Evolutionary conservation across 139 green algal species (phyloP).

Genomic region (Eudorina sp.): DNA sequence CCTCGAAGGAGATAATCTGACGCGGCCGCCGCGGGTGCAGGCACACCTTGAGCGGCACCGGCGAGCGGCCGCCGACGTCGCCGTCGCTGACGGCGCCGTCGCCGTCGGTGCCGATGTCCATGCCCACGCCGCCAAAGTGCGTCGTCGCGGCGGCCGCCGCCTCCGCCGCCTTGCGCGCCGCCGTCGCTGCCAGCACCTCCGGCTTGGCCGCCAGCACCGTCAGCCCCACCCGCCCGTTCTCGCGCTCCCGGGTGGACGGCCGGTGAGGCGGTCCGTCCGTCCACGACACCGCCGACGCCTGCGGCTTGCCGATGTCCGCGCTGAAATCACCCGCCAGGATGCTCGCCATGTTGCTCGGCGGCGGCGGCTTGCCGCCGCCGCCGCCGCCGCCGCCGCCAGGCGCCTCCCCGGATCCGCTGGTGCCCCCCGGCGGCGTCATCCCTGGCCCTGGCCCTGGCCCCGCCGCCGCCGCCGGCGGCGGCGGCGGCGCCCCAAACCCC

Average conservation of each 20-base stretch:
- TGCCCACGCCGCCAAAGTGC: not conserved
- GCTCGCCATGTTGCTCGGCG: constrained; percentile 13
- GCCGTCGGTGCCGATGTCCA: constrained; percentile 1
- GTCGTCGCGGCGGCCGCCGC: not conserved
- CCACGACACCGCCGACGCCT: not conserved
- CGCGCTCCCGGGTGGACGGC: constrained; percentile 63
- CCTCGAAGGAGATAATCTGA: constrained; percentile 78
- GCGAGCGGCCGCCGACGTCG: not conserved
- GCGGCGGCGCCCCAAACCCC: not conserved
- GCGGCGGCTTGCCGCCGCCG: not conserved
- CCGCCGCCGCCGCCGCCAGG: not conserved
- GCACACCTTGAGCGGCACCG: constrained; percentile 52
- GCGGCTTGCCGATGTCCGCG: constrained; percentile 23
- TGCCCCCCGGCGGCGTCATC: not conserved
- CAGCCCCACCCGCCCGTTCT: constrained; percentile 69
- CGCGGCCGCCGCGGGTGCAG: constrained; percentile 70
- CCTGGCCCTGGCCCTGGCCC: not conserved
- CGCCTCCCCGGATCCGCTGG: not conserved
- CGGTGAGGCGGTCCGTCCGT: constrained; percentile 46
- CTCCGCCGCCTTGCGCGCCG: constrained; percentile 17
- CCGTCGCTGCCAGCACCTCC: constrained; percentile 25
- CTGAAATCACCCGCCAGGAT: constrained; percentile 16
- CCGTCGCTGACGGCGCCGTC: not conserved
- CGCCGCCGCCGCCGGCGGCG: not conserved
- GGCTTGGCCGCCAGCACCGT: constrained; percentile 69